A percentile compares a stretch with the other conserved stretches of the same genome.
phyloP scores from a whole-genome alignment of 1,284 basidiomycete species.

The Somion occarium region DNA sequence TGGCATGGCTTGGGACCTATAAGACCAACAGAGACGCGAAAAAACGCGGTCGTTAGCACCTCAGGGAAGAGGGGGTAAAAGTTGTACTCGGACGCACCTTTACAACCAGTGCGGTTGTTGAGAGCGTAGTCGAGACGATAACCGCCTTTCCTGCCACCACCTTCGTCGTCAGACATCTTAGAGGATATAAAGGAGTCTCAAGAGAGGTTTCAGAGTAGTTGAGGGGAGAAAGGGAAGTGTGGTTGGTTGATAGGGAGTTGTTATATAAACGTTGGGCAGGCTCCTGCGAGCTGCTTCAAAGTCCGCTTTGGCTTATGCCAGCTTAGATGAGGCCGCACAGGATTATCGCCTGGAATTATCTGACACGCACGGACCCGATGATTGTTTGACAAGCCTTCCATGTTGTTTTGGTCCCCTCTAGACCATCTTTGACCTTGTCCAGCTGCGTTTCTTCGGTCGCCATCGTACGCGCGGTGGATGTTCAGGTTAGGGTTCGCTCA shows the following conservation, averaged over 20 bases:
- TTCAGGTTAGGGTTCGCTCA: no score
- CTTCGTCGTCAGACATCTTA: constrained; percentile 54
- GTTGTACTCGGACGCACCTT: constrained; percentile 47
- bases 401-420: not conserved
- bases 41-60: constrained; percentile 22
- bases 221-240: constrained; percentile 17
- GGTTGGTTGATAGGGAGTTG: constrained; percentile 10
- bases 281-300: constrained; percentile 22
- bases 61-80: constrained; percentile 18
- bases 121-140: constrained; percentile 78
- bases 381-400: not conserved
- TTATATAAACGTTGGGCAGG: constrained; percentile 5
- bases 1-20: constrained; percentile 77
- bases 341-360: not conserved
- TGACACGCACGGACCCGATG: constrained; percentile 5
- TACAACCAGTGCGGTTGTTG: constrained; percentile 73
- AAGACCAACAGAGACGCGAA: constrained; percentile 21
- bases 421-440: no score
- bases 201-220: constrained; percentile 18
- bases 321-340: not conserved
- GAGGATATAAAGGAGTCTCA: constrained; percentile 19
- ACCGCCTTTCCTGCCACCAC: constrained; percentile 39
- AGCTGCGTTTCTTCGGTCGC: no score
- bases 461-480: no score
- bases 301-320: constrained; percentile 28